Evolutionary conservation across 1,284 basidiomycete species (phyloP), one percentile per base, ranked within the genome.

Genomic region (Stygiomarasmius scandens): DNA sequence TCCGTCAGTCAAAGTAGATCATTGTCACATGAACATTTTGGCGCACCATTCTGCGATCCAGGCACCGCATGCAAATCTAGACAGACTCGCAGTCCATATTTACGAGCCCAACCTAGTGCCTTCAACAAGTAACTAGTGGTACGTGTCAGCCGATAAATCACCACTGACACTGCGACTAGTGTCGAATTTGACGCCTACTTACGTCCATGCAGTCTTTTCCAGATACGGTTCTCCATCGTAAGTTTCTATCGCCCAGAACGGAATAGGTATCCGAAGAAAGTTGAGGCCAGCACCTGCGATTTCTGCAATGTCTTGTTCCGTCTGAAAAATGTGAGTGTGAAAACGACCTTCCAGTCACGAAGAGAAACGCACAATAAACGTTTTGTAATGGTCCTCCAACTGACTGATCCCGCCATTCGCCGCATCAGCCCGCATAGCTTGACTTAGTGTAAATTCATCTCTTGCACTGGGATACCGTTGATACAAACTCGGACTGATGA

Each of bases 231-330:
- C 79, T 44, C 69, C 69, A 20, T 66, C 66, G 52, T 76, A 70
- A 9, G 67, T 80, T 66, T 86, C 84, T 63, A 92, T 83, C 6
- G 86, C 85, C 89, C 89, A 92, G 70, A 77, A 90, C 1, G 81
- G 77, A 52, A 92, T 70, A 2, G 89, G 87, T 25, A 91, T 80
- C 24, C 87, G 81, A 43, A 90, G 76, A 69, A 77, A 89, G 74
- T 87, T 87, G 51, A 92, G 77, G 36, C 90, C 90, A 3, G 89
- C 65, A 29, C 61, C 64, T 54, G 89, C 90, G 62, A 94, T 93
- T 67, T 87, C 75, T 36, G 87, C 89, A 65, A 94, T 91, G 70
- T 94, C 92, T 67, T 86, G 69, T 71, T 94, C 92, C 56, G 90
- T 93, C 81, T 87, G 67, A 44, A 49, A 32, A 32, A 46, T 16